Base-by-base conservation (phyloP, 257 asterid species). In the Parsonsia alboflavescens region DNA sequence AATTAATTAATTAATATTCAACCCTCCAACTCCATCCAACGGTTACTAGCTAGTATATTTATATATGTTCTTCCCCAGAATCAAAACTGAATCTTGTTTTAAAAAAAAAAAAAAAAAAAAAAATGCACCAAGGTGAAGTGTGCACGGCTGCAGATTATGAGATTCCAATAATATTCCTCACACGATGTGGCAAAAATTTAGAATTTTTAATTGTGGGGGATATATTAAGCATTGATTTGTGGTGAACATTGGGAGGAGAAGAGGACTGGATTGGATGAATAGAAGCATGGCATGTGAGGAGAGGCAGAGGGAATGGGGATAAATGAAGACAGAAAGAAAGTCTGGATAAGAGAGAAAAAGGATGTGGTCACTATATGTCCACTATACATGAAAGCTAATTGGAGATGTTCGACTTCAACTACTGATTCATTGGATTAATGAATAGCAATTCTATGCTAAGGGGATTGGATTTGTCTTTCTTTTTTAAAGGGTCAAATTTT, bases 221-320 rank as follows among this genome's bases (percentile, higher is more conserved):
- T 33, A 33, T 33, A 33, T 33, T 33, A 33, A 33, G 39, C 46
- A 42, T 42, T 42, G 46, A 42, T 71, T 75, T 81, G 74, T 71
- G 79, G 80, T 71, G 74, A 33, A 75, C 85, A 73, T 79, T 76
- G 88, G 88, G 85, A 77, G 81, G 56, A 74, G 88, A 69, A 74
- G 88, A 69, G 72, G 76, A 70, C 72, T 72, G 75, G 77, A 72
- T 45, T 61, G 39, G 39, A 33, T 33, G 1, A 33, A 33, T 56
- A 52, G 86, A 82, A 77, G 82, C 85, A 82, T 33, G 59, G 78
- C 93, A 88, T 86, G 96, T 88, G 86, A 82, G 76, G 96, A 86
- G 85, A 82, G 76, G 81, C 63, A 46, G 70, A 71, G 57, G 72
- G 80, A 50, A 52, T 68, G 68, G 65, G 71, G 75, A 39, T 73